phyloP scores from a whole-genome alignment of 352 stramenopile genomes.

The Phytophthora cactorum region DNA sequence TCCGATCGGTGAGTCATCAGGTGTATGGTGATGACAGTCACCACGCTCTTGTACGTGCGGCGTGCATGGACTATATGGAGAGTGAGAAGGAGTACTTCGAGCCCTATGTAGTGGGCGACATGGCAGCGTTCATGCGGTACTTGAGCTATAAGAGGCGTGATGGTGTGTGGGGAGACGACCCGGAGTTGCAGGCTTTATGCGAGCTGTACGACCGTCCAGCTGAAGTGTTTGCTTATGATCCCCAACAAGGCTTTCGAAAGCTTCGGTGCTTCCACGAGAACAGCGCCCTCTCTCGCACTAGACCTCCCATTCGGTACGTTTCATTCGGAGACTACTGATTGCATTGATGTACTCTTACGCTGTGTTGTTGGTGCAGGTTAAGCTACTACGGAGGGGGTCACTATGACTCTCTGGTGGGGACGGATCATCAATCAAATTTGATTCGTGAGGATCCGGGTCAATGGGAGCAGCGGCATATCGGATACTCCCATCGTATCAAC shows the following conservation, averaged over 20 bases:
- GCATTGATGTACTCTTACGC: neutral
- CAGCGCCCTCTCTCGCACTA: slow-evolving; percentile 53
- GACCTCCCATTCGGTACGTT: slow-evolving; percentile 72
- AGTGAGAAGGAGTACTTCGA: slow-evolving; percentile 94
- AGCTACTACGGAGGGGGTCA: slow-evolving; percentile 93
- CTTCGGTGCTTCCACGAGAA: slow-evolving; percentile 92
- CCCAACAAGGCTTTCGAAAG: slow-evolving; percentile 66
- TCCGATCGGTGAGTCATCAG: slow-evolving; percentile 96
- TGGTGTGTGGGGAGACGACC: slow-evolving; percentile 95
- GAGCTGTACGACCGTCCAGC: slow-evolving; percentile 94
- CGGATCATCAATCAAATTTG: slow-evolving; percentile 59
- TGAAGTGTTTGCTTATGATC: slow-evolving; percentile 92
- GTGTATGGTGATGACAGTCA: slow-evolving; percentile 94
- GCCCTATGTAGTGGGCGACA: slow-evolving; percentile 89
- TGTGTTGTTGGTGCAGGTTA: slow-evolving; percentile 44
- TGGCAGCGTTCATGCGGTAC: slow-evolving; percentile 91
- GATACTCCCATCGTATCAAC: slow-evolving; percentile 75
- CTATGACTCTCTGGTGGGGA: slow-evolving; percentile 89
- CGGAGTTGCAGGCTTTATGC: slow-evolving; percentile 95
- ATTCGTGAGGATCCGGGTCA: slow-evolving; percentile 64
- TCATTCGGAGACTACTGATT: neutral
- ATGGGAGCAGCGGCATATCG: slow-evolving; percentile 74
- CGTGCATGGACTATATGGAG: slow-evolving; percentile 97
- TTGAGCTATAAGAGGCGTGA: slow-evolving; percentile 89
- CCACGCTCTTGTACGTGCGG: slow-evolving; percentile 89